Evolutionary conservation across 2,329 filamentous ascomycete genomes (phyloP), one percentile per base, ranked within the genome.

Genomic region (Fusarium dimerum): DNA sequence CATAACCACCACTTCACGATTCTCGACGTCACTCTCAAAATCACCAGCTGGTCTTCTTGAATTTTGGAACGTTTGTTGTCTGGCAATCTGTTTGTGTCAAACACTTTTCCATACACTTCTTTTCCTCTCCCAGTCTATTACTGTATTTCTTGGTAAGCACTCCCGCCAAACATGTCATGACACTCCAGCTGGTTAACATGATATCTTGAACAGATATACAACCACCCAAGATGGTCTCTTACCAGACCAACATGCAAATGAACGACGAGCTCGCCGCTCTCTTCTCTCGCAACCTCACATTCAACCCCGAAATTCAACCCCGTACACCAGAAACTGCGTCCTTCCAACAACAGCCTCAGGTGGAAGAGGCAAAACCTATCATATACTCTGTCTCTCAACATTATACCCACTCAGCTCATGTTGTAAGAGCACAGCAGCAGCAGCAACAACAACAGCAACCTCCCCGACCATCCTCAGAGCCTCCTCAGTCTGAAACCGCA

Each of bases 221-320:
- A 53, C 16, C 45, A 52, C 18, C 39, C 45, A 64, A 62, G 51
- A 76, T 76, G 73, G 72, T 70, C 54, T 73, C 73, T 63, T 57
- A 73, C 58, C 74, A 73, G 48, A 47, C 61, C 47, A 78, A 74
- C 56, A 81, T 83, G 76, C 84, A 88, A 71, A 81, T 85, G 64
- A 86, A 92, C 68, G 89, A 96, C 59, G 92, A 96, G 62, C 86
- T 96, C 36, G 82, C 87, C n/a, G 77, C 82, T 53, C 85, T 96
- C 65, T 92, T 96, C 71, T 81, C 88, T 47, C 85, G 84, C 61
- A 89, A 89, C 68, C 81, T 95, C 73, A 88, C 80, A 48, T 80
- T 94, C 60, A 75, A 78, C 57, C 73, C 77, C 6, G 71, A 75
- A 46, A 36, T 36, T 36, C 32, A 36, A 36, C 32, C 32, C 13